phyloP scores from a whole-genome alignment of 1,139 yeast species.

The Candida dubliniensis region DNA sequence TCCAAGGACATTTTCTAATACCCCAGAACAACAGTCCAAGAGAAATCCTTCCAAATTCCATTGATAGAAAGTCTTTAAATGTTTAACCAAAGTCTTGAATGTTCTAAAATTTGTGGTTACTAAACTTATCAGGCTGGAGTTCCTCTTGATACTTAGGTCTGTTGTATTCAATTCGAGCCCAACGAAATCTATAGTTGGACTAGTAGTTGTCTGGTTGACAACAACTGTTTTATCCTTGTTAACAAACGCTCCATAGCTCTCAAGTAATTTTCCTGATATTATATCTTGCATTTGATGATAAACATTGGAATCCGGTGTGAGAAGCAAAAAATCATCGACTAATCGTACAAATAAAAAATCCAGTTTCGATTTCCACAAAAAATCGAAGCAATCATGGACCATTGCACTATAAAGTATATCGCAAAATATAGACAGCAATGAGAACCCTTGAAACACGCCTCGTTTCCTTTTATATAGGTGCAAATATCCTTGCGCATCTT shows the following conservation, averaged over 20 bases:
- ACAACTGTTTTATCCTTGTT: conserved; percentile 56
- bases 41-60: conserved; percentile 12
- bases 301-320: conserved; percentile 43
- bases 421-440: conserved; percentile 73
- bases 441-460: conserved; percentile 89
- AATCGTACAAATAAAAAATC: conserved; percentile 54
- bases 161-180: conserved; percentile 31
- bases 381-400: conserved; percentile 45
- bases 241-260: conserved; percentile 55
- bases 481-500: conserved; percentile 8
- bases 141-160: conserved; percentile 18
- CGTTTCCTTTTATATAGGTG: conserved; percentile 40
- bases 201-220: conserved; percentile 9
- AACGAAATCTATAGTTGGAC: conserved; percentile 23
- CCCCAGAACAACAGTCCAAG: conserved; percentile 8
- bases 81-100: conserved; percentile 14
- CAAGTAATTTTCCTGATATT: conserved; percentile 35
- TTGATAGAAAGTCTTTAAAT: conserved; percentile 17
- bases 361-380: conserved; percentile 19
- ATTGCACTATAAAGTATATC: conserved; percentile 71
- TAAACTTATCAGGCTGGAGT: conserved; percentile 5
- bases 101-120: conserved; percentile 12
- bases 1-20: conserved; percentile 5
- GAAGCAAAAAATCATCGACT: conserved; percentile 82
- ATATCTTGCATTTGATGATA: conserved; percentile 21